Conservation (phyloP, 108 stramenopile species). For the Bacterosira constricta region DNA sequence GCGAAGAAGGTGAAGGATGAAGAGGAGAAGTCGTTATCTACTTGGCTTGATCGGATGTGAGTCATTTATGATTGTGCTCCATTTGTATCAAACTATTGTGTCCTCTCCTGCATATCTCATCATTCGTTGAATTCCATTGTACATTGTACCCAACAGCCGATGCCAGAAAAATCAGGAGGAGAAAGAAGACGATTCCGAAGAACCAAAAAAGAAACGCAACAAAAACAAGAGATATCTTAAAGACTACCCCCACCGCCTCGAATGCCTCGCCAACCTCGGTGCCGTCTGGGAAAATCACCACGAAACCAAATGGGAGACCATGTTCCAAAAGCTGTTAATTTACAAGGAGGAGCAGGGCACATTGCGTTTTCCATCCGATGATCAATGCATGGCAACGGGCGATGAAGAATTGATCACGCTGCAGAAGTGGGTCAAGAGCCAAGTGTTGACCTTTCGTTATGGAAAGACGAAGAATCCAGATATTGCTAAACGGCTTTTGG, state of each 20-base stretch:
- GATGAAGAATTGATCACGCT: conserved; percentile 31
- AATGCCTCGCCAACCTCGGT: conserved; percentile 14
- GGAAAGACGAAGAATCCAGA: conserved; percentile 22
- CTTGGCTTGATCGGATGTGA: conserved; percentile 31
- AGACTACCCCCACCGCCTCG: conserved; percentile 46
- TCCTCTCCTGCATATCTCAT: background rate
- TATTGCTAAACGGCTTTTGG: conserved; percentile 9
- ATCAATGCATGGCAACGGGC: conserved; percentile 34
- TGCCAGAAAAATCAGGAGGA: background rate
- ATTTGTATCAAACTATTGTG: background rate
- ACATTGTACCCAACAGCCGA: background rate
- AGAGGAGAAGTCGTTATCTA: conserved; percentile 31
- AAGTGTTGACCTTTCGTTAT: conserved; percentile 27
- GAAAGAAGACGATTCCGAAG: conserved; percentile 5
- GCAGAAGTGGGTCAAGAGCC: conserved; percentile 41
- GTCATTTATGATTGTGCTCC: background rate
- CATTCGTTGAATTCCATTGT: background rate
- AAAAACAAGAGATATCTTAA: conserved; percentile 4
- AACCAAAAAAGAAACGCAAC: background rate
- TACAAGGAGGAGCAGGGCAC: conserved; percentile 64
- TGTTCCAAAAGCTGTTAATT: conserved; percentile 54
- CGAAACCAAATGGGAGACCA: conserved; percentile 43
- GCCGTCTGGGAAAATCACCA: background rate
- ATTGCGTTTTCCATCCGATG: conserved; percentile 50
- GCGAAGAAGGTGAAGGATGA: conserved; percentile 10